Evolutionary conservation across 2,329 filamentous ascomycete genomes (phyloP).

Genomic region (Orbilia ellipsospora): DNA sequence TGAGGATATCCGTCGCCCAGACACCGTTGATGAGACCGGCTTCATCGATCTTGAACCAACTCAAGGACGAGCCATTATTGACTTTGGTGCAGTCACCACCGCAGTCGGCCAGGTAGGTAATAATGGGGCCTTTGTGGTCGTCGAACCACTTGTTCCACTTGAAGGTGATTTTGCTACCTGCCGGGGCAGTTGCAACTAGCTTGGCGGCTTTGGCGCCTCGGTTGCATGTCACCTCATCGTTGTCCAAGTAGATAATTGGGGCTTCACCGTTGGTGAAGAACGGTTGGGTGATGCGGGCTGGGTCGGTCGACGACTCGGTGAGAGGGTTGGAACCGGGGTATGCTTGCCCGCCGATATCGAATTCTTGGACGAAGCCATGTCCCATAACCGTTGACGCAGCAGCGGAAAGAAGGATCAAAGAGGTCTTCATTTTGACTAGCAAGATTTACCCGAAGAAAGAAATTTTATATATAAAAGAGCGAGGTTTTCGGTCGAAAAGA

Average conservation of each 20-base stretch:
- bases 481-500: neutral
- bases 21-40: conserved; percentile 61
- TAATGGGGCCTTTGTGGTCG: conserved; percentile 65
- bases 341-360: conserved; percentile 48
- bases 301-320: conserved; percentile 45
- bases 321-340: conserved; percentile 56
- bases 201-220: conserved; percentile 63
- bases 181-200: conserved; percentile 63
- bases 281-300: conserved; percentile 59
- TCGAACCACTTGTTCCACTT: conserved; percentile 67
- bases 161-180: conserved; percentile 65
- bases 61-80: conserved; percentile 64
- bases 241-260: conserved; percentile 64
- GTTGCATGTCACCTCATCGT: conserved; percentile 67
- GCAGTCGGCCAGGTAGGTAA: conserved; percentile 66
- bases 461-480: neutral
- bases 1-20: conserved; percentile 65
- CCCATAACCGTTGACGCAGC: conserved; percentile 46
- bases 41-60: conserved; percentile 65
- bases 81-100: conserved; percentile 63
- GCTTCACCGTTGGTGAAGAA: conserved; percentile 62
- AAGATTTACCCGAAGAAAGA: neutral
- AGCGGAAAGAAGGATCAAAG: conserved; percentile 45
- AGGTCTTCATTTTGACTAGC: conserved; percentile 55
- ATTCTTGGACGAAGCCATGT: conserved; percentile 56